A percentile compares a stretch with the other conserved stretches of the same genome.
phyloP scores from a whole-genome alignment of 2,329 filamentous ascomycete genomes.

The Keithomyces neogunnii region DNA sequence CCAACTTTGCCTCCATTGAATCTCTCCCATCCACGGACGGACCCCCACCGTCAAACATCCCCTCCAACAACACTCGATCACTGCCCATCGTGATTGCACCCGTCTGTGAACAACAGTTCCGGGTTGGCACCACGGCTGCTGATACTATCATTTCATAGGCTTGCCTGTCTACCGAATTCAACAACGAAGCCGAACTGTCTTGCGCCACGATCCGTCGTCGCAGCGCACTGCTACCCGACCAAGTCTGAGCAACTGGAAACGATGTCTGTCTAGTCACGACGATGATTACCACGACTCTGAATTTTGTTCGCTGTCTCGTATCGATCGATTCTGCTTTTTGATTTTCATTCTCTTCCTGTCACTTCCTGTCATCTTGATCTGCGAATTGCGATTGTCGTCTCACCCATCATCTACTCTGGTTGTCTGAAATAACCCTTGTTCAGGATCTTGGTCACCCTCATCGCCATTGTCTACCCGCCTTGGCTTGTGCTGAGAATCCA shows the following conservation, averaged over 20 bases:
- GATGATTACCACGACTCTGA: slow-evolving; percentile 45
- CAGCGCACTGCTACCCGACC: slow-evolving; percentile 3
- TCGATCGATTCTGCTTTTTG: slow-evolving; percentile 47
- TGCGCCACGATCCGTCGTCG: slow-evolving; percentile 3
- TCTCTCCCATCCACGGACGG: background rate
- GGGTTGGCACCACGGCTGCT: background rate
- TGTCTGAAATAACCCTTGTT: slow-evolving; percentile 10
- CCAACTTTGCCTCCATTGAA: background rate
- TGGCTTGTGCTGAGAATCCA: slow-evolving; percentile 14
- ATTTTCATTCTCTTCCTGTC: slow-evolving; percentile 31
- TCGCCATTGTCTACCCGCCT: slow-evolving; percentile 5
- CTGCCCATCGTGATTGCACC: slow-evolving; percentile 3
- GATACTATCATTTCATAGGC: background rate
- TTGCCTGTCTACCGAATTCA: background rate
- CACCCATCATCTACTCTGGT: background rate
- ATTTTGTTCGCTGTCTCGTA: slow-evolving; percentile 40
- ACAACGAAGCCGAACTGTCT: background rate
- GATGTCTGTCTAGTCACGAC: slow-evolving; percentile 36
- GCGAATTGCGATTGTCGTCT: slow-evolving; percentile 4
- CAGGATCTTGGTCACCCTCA: background rate
- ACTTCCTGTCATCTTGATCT: slow-evolving; percentile 16
- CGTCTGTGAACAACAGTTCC: background rate
- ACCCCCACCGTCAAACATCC: slow-evolving; percentile 6
- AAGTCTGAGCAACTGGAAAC: slow-evolving; percentile 1
- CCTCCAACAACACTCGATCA: slow-evolving; percentile 5